Evolutionary conservation across 2,329 filamentous ascomycete genomes (phyloP), one percentile per base, ranked within the genome.

Genomic region (Apiospora saccharicola): DNA sequence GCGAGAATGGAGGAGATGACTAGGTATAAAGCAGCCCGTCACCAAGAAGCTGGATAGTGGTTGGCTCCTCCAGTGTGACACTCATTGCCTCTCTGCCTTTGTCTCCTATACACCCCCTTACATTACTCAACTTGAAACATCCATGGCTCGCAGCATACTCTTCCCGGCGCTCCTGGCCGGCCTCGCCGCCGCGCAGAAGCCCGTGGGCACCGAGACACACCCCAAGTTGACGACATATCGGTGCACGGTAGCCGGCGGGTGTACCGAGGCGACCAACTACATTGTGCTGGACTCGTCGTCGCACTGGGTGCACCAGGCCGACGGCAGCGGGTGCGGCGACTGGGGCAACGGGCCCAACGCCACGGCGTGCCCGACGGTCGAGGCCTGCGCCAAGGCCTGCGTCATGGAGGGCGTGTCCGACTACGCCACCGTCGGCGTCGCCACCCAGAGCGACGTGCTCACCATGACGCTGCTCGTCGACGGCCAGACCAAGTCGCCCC

Each of bases 341-440:
- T 81, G 80, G 76, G 80, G 78, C 37, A 79, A 71, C 69, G 77
- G 75, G 8, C 80, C 82, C 3, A 83, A 87, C 75, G 72, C 80
- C 14, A 83, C 82, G 3, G 83, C 83, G 1, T 89, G 87, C 77
- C 85, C 86, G 0, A 84, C 86, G 69, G 83, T 83, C 75, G 82
- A 81, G 73, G 83, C 83, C 1, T 90, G 88, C 76, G 84, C 86
- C 0, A 75, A 85, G 75, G 88, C 88, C 78, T 90, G 88, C 76
- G 82, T 86, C 61, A 83, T 90, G 73, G 85, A 89, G 72, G 86
- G 85, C 13, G 83, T 86, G 71, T 77, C 76, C 53, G 80, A 88
- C 79, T 89, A 89, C 75, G 76, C 76, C 41, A 76, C 74, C 46
- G 74, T 79, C 22, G 80, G 80, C n/a, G 76, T 82, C 57, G 77